Percentiles rank a stretch among this genome's conserved stretches.
phyloP scores from a whole-genome alignment of 2,329 filamentous ascomycete genomes.

The Aspergillus uvarum region DNA sequence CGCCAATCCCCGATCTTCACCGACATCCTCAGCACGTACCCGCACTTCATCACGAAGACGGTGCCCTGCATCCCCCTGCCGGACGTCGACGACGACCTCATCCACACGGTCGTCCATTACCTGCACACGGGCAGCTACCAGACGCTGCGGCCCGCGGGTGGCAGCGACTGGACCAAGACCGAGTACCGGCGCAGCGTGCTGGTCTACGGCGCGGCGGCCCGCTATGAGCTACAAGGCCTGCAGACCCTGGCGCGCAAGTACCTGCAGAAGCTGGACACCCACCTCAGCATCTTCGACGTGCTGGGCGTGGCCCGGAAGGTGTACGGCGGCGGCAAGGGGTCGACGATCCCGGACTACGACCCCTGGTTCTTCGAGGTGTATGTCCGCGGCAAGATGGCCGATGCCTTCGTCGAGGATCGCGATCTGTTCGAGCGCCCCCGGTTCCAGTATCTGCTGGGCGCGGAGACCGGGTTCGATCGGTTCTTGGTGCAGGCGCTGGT shows the following conservation, averaged over 20 bases:
- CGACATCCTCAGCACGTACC: conserved; percentile 5
- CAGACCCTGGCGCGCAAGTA: conserved; percentile 1
- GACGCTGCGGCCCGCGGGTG: background rate
- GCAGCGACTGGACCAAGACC: conserved; percentile 6
- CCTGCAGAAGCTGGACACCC: conserved; percentile 6
- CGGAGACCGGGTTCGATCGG: background rate
- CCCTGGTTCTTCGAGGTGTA: conserved; percentile 2
- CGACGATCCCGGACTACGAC: conserved; percentile 1
- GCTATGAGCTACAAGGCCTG: background rate
- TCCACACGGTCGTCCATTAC: conserved; percentile 4
- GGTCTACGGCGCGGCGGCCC: background rate
- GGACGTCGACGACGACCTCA: conserved; percentile 7
- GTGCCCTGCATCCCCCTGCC: conserved; percentile 2
- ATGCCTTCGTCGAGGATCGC: conserved; percentile 1
- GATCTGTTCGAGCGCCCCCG: conserved; percentile 5
- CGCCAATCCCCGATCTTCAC: background rate
- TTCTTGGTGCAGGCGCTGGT: conserved; percentile 6
- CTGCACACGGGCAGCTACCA: conserved; percentile 1
- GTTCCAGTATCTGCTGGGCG: conserved; percentile 2
- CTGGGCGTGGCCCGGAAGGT: background rate
- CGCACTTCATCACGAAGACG: conserved; percentile 2
- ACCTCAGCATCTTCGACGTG: conserved; percentile 6
- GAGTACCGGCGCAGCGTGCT: conserved; percentile 8
- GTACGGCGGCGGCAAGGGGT: background rate
- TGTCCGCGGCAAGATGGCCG: background rate